These are phyloP conservation scores for Fraxinus greggii DNA, from an alignment of 305 asterid species.

Conservation along the genomic window DNA sequence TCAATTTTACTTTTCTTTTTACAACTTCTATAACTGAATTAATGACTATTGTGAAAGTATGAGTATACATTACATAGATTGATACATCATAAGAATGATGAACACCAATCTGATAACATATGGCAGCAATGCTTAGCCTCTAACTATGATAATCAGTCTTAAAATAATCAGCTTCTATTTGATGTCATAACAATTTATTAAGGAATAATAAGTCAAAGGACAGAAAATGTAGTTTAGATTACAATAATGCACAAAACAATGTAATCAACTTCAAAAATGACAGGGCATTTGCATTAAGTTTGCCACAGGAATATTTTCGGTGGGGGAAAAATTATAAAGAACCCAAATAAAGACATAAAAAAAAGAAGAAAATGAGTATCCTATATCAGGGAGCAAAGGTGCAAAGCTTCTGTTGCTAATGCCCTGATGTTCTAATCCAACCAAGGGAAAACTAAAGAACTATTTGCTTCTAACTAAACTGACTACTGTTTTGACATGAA, in stretches of 20 bases:
- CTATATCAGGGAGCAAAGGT: neutral
- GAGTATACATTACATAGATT: neutral
- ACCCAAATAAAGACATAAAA: neutral
- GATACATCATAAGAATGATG: neutral
- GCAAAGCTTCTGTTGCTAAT: neutral
- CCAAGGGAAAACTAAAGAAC: neutral
- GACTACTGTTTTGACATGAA: neutral
- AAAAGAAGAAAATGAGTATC: neutral
- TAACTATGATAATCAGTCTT: neutral
- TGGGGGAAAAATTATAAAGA: neutral
- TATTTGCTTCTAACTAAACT: neutral
- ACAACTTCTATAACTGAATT: neutral
- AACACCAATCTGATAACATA: neutral
- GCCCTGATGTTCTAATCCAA: neutral
- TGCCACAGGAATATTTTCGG: neutral
- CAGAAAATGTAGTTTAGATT: neutral
- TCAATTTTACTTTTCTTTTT: neutral
- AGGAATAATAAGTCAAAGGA: neutral
- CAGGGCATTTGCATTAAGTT: neutral
- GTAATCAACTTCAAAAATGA: neutral
- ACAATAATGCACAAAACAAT: neutral
- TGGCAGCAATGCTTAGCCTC: neutral
- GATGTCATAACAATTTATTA: conserved; percentile 10
- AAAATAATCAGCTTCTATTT: neutral
- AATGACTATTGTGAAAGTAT: conserved; percentile 1